phyloP scores from a whole-genome alignment of 495 filamentous ascomycete genomes.

The Penicillium manginii region DNA sequence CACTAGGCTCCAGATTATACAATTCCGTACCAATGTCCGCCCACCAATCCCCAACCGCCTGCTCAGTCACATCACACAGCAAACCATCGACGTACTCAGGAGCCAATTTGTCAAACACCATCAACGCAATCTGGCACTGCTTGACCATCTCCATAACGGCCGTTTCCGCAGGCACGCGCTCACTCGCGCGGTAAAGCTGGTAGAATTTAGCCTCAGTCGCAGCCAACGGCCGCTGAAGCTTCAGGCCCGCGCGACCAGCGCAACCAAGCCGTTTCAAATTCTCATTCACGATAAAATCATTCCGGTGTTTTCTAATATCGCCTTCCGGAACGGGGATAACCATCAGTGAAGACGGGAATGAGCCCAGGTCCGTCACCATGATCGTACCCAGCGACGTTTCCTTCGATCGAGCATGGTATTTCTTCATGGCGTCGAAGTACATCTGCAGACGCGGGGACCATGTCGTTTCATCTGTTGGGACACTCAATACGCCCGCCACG shows the following conservation, averaged over 20 bases:
- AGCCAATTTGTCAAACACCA: slow-evolving; percentile 83
- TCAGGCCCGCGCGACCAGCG: slow-evolving; percentile 85
- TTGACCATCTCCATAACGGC: slow-evolving; percentile 90
- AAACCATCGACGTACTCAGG: slow-evolving; percentile 92
- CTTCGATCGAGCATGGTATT: slow-evolving; percentile 78
- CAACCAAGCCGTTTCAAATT: slow-evolving; percentile 91
- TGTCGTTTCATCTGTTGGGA: slow-evolving; percentile 75
- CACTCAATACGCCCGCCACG: slow-evolving; percentile 77
- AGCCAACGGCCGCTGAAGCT: slow-evolving; percentile 70
- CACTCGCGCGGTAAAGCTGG: slow-evolving; percentile 84
- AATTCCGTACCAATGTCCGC: slow-evolving; percentile 87
- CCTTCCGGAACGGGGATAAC: slow-evolving; percentile 89
- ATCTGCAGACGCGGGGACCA: slow-evolving; percentile 80
- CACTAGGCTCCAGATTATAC: slow-evolving; percentile 88
- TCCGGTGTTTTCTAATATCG: slow-evolving; percentile 77
- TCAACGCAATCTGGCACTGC: slow-evolving; percentile 85
- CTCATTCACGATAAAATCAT: slow-evolving; percentile 93
- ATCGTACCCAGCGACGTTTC: slow-evolving; percentile 83
- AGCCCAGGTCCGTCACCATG: slow-evolving; percentile 91
- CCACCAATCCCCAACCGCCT: slow-evolving; percentile 94
- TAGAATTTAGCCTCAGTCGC: slow-evolving; percentile 91
- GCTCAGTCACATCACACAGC: slow-evolving; percentile 91
- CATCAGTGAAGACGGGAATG: slow-evolving; percentile 86
- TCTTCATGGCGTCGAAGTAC: slow-evolving; percentile 84
- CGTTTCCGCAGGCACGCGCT: slow-evolving; percentile 72